Base-by-base conservation (phyloP, 768 basidiomycete genomes). In the Mycena indigotica region DNA sequence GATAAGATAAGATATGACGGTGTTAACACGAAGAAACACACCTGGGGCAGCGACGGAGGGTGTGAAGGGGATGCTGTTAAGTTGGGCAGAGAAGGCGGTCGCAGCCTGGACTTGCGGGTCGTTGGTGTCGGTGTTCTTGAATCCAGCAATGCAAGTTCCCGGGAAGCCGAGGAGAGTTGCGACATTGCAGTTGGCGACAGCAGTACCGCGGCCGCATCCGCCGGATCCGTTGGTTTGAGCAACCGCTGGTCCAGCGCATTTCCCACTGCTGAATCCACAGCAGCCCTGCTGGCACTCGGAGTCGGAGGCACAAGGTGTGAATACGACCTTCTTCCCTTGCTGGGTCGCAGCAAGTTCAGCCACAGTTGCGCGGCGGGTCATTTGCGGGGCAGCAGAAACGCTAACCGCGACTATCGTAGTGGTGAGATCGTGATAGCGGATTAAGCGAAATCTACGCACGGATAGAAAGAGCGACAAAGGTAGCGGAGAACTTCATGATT, bases 201-300 rank as follows among this genome's bases (percentile, higher is more conserved):
- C 28, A 41, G 46, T 54, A 17, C 66, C 66, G 59, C 50, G 52
- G 12, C 66, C 66, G 55, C 66, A 67, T 12, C 66, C 66, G 45
- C 66, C 66, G 23, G 35, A 29, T 30, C 57, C 65, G 32, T 55
- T 54, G 52, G 57, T 58, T 50, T 65, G 66, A 2, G 66, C 64
- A 50, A 67, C 51, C 45, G 57, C 58, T 5, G 64, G 50, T 30
- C 64, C 66, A 6, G 66, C 66, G 46, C 66, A 67, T 48, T 67
- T 67, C 52, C 66, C 66, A 38, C 40, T 45, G 28, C 28, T 50
- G 66, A 67, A 67, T 26, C 51, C 66, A 46, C 64, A 66, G 58
- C 65, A 66, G 44, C 59, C 63, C 41, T 41, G 63, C 44, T 40
- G 63, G 56, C 65, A 66, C 35, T 66, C 63, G 2, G 56, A 52